Percentiles rank a stretch among this genome's conserved stretches.
phyloP scores from a whole-genome alignment of 2,329 filamentous ascomycete genomes.

The Coniochaeta sp. region DNA sequence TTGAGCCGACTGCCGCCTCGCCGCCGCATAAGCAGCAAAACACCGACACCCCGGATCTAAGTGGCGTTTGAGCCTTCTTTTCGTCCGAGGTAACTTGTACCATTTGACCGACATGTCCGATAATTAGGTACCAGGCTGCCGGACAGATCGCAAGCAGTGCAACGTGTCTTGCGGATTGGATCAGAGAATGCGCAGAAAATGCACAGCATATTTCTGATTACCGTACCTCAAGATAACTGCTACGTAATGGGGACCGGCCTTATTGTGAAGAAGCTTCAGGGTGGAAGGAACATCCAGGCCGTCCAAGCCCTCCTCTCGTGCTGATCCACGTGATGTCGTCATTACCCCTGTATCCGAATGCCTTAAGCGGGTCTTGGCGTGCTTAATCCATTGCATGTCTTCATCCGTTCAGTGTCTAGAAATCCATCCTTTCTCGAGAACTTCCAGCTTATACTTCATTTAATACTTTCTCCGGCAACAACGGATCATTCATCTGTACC shows the following conservation, averaged over 20 bases:
- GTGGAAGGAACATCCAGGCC: not conserved
- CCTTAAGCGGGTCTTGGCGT: not conserved
- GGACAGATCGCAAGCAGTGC: no score
- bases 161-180: no score
- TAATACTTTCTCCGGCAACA: not conserved
- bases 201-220: no score
- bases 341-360: not conserved
- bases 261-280: no score
- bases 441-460: not conserved
- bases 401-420: not conserved
- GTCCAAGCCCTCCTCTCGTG: not conserved
- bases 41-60: not conserved
- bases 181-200: no score
- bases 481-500: not conserved
- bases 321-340: not conserved
- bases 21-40: no score
- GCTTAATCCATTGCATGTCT: not conserved
- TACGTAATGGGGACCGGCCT: no score
- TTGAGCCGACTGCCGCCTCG: constrained; percentile 1
- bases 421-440: not conserved
- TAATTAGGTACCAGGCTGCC: no score
- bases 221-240: no score
- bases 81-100: no score
- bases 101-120: no score
- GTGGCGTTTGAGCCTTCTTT: not conserved